Evolutionary conservation across 2,329 filamentous ascomycete species (phyloP), one percentile per base, ranked within the genome.

Genomic region (Westerdykella sp.): DNA sequence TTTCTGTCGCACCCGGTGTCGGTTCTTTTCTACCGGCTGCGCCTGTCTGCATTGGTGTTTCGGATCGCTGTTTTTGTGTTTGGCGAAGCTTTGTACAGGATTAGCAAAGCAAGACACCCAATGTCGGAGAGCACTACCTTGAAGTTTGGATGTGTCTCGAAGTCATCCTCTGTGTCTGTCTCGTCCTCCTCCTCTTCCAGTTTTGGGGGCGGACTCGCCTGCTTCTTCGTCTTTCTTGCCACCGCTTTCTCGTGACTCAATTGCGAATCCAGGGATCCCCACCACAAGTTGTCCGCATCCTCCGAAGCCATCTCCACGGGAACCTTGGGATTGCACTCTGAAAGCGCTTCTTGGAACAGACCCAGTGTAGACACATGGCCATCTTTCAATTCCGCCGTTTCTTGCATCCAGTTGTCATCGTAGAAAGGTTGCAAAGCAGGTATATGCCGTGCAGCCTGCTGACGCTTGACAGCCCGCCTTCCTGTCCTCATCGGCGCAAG

Each of bases 371-470:
- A 63, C 14, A 63, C 40, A 16, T 57, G 39, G 9, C 46, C 43
- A 28, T 60, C 50, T 3, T 44, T 40, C 46, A 63, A 41, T 34
- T 57, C 50, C 11, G 43, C 53, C 1, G 60, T 65, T 9, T 58
- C 54, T 18, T 53, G 39, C 37, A 46, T 58, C 75, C 77, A 81
- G 3, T 51, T 46, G 15, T 63, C 51, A 49, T 75, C 68, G 45
- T 79, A 69, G 48, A 83, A 83, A 9, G 65, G 62, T 5, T 69
- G 72, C 34, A 81, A 64, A 0, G 79, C 79, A 55, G 72, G 74
- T 30, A 83, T 70, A 49, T 75, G 66, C 50, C 67, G 71, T 12
- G 71, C 73, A n/a, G 76, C 71, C 50, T 78, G 74, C 47, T 73
- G 65, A 46, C 76, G 65, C 49, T 72, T 68, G 42, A 69, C 64